phyloP scores from a whole-genome alignment of 176 grass and related monocot species.

The Oryza officinalis region DNA sequence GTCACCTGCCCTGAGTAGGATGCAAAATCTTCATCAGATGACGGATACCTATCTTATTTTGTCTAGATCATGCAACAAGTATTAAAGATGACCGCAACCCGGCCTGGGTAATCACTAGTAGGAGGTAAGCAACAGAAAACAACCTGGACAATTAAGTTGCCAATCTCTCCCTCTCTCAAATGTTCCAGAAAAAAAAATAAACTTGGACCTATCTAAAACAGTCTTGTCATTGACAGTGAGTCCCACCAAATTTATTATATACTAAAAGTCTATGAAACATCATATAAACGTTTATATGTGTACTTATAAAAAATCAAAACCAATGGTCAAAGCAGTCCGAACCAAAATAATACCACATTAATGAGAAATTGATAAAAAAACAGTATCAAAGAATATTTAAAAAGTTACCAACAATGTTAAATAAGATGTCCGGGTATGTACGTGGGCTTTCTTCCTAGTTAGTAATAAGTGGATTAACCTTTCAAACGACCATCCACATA shows the following conservation, averaged over 20 bases:
- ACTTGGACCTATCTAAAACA: neutral
- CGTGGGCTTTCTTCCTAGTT: too few species aligned
- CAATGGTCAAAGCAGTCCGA: too few species aligned
- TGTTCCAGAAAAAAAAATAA: neutral
- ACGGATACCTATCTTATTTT: neutral
- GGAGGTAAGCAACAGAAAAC: neutral
- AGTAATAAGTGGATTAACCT: neutral
- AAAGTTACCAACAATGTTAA: too few species aligned
- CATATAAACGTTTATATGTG: too few species aligned
- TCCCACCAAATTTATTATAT: neutral
- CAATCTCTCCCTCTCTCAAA: neutral
- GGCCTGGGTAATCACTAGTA: neutral
- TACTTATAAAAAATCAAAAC: too few species aligned
- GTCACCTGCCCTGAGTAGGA: neutral
- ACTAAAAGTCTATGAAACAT: too few species aligned
- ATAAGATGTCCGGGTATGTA: too few species aligned
- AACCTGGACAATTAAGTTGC: neutral
- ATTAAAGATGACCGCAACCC: constrained; percentile 10
- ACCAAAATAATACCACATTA: too few species aligned
- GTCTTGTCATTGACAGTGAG: neutral
- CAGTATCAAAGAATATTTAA: too few species aligned
- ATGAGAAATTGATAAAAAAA: too few species aligned
- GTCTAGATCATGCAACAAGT: constrained; percentile 11
- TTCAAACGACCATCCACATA: neutral
- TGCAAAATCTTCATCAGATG: neutral